phyloP scores from a whole-genome alignment of 192 early-diverging fungal genomes.

The Lunasporangiospora selenospora region DNA sequence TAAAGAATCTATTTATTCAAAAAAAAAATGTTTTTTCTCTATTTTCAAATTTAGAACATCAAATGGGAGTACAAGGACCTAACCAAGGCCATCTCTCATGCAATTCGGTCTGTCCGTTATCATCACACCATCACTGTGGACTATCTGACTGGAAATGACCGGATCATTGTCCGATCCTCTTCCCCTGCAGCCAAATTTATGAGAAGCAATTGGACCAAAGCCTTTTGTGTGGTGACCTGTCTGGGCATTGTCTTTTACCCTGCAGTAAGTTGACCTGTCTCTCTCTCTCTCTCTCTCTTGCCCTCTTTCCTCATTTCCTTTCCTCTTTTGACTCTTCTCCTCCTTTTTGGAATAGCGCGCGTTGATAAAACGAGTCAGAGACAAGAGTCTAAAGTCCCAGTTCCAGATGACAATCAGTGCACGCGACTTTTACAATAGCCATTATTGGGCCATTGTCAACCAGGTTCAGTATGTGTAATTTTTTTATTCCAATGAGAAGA shows the following conservation, averaged over 20 bases:
- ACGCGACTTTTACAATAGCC: conserved; percentile 36
- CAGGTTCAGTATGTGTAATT: conserved; percentile 21
- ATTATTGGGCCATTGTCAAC: conserved; percentile 42
- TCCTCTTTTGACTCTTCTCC: neutral
- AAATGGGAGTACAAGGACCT: conserved; percentile 49
- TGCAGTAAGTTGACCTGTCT: conserved; percentile 7
- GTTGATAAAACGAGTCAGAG: conserved; percentile 29
- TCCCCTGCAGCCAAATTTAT: conserved; percentile 30
- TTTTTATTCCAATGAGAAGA: neutral
- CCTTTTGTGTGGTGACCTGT: conserved; percentile 32
- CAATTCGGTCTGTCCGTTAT: conserved; percentile 36
- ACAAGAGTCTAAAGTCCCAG: conserved; percentile 31
- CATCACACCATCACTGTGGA: conserved; percentile 22
- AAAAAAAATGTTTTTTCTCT: no score
- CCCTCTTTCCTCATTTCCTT: neutral
- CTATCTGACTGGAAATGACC: conserved; percentile 41
- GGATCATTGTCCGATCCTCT: conserved; percentile 32
- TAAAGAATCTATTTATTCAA: no score
- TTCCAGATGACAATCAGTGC: conserved; percentile 45
- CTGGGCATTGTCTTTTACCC: conserved; percentile 47
- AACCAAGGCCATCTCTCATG: conserved; percentile 40
- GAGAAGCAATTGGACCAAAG: conserved; percentile 32
- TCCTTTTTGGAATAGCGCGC: conserved; percentile 17
- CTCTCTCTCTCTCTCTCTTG: neutral
- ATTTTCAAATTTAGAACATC: conserved; percentile 2